Base-by-base conservation (phyloP, 352 stramenopile species). In the Phytophthora rubi region DNA sequence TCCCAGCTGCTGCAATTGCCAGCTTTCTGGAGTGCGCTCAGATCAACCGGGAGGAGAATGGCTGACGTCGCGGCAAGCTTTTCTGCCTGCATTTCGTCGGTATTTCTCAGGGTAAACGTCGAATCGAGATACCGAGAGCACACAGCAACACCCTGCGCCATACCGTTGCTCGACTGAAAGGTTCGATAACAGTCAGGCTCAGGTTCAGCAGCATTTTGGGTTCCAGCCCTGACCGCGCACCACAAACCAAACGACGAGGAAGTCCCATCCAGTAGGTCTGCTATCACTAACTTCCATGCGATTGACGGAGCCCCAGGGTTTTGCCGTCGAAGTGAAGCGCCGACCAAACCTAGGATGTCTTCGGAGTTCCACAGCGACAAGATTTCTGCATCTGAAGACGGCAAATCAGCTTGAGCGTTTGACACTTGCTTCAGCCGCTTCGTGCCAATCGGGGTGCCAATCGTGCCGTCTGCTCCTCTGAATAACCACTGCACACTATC, bases 281-380 rank as follows among this genome's bases (percentile, higher is more conserved):
- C 86, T 51, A 95, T 74, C 42, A 93, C 70, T 35, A 93, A 65
- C 61, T 95, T 95, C 85, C 85, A 95, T 8, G 72, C 60, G 8
- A 81, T 72, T 49, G 68, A 65, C 13, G 68, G 56, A 16, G 53
- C 21, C 3, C 26, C 66, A 4, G 63, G 23, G 15, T 71, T 79
- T 53, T 62, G 63, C 28, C 37, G 59, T 2, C 59, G 61, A 58
- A 89, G 70, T n/a, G 68, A 53, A 30, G 62, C 47, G 16, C 68
- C 56, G 47, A 84, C 75, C 39, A 91, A 49, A 12, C 12, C 39
- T 53, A 77, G 0, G 6, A 83, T 65, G 44, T 91, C 78, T 15
- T 90, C 53, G 8, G 76, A 53, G 18, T 62, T 52, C 74, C 74
- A 81, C 37, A 81, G 45, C 13, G 59, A 64, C 33, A 68, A 28